Base-by-base conservation (phyloP, 1,284 basidiomycete genomes). In the Boletus holoroseus region DNA sequence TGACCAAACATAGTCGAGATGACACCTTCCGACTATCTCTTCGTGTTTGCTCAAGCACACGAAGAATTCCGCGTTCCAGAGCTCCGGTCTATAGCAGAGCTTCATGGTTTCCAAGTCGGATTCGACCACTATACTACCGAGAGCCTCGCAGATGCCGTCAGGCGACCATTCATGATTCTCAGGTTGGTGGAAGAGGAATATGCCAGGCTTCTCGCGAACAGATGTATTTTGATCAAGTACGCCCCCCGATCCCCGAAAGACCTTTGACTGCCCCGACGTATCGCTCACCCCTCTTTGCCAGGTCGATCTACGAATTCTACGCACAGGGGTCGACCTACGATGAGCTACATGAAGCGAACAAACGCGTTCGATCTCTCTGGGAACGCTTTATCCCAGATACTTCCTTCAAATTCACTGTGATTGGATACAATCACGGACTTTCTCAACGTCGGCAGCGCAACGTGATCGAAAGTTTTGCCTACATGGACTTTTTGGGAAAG, bases 161-260 rank as follows among this genome's bases (percentile, higher is more conserved):
- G 68, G n/a, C 72, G 82, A 42, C 90, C 91, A 0, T 88, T 88
- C 66, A 82, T 93, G 76, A 69, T 90, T 35, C 67, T 94, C 27
- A 75, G 77, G 26, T 71, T 95, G 2, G 79, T 83, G 26, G 68
- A 74, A 24, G 90, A 92, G 58, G 81, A 85, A 37, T 82, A 94
- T 56, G 91, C 88, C 0, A 70, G 75, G 48, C 67, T 79, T n/a
- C 73, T 99, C 18, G 83, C 90, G 0, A 74, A 78, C 55, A 74
- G 95, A 58, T 91, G 91, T 59, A 85, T 95, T 35, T 70, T 94
- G 40, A 78, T 98, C 62, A 91, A 88, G 88, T 94, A 52, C 58
- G 68, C 26, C 15, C 38, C n/a, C 15, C 12, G 13, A 12, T 6
- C 31, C 12, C 39, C n/a, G 28, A 30, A 35, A 44, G 31, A 40